phyloP scores from a whole-genome alignment of 2,329 filamentous ascomycete genomes.

The Sporothrix brunneoviolacea region DNA sequence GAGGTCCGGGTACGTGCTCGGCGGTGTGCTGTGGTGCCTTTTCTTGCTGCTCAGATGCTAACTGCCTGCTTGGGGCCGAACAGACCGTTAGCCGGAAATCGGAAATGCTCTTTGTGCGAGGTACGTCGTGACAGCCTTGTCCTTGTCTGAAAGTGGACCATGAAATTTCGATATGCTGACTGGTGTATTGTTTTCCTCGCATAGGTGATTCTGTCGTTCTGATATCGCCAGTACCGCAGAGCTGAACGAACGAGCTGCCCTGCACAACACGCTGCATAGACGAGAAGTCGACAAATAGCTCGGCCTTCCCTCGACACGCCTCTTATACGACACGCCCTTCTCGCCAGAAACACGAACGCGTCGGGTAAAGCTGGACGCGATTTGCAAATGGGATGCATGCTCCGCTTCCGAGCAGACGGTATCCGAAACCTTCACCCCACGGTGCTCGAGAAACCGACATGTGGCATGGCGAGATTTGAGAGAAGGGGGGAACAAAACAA shows the following conservation, averaged over 20 bases:
- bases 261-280: neutral
- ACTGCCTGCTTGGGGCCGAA: neutral
- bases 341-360: too few relatives aligned
- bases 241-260: conserved; percentile 8
- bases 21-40: too few relatives aligned
- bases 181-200: too few relatives aligned
- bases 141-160: too few relatives aligned
- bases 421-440: neutral
- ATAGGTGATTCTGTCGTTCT: conserved; percentile 23
- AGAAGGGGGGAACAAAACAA: too few relatives aligned
- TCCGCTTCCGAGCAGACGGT: neutral
- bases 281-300: neutral
- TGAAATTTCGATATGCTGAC: neutral
- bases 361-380: too few relatives aligned
- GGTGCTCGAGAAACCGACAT: neutral
- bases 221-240: conserved; percentile 23
- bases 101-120: conserved; percentile 97
- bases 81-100: conserved; percentile 94
- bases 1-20: conserved; percentile 57
- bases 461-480: neutral
- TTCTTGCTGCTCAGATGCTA: neutral
- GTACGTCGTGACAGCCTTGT: conserved; percentile 45
- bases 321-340: too few relatives aligned
- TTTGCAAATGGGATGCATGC: too few relatives aligned
- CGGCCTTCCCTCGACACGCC: too few relatives aligned